Percentiles rank a stretch among this genome's conserved stretches.
Conservation (phyloP, 108 stramenopile genomes). For the Nitzschia sp. region DNA sequence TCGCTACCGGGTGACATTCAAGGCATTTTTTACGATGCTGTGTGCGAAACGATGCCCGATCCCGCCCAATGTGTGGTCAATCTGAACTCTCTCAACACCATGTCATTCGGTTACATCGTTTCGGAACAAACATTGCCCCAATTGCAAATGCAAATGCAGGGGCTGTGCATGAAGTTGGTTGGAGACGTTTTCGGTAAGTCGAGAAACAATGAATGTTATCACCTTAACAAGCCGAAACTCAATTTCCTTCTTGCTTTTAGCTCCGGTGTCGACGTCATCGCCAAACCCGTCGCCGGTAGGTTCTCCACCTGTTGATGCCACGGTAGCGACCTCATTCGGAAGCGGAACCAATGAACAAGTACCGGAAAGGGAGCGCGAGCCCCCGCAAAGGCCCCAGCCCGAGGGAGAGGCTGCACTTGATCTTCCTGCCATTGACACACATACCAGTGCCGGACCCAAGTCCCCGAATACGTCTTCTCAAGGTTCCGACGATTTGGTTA, state of each 20-base stretch:
- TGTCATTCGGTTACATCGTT: conserved; percentile 24
- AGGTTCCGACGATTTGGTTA: not conserved
- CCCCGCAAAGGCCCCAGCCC: not conserved
- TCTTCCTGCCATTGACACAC: not conserved
- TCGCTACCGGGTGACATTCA: not conserved
- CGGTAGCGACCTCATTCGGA: no score
- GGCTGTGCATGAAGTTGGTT: conserved; percentile 3
- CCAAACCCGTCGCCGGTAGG: not conserved
- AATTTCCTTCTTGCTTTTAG: no score
- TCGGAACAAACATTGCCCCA: not conserved
- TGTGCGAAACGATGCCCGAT: conserved; percentile 5
- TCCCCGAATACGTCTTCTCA: not conserved
- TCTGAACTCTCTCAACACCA: conserved; percentile 1
- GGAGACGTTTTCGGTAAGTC: conserved; percentile 13
- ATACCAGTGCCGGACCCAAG: not conserved
- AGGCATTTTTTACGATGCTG: conserved; percentile 3
- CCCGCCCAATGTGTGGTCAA: not conserved
- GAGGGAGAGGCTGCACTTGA: not conserved
- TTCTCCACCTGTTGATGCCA: no score
- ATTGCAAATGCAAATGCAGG: conserved; percentile 9
- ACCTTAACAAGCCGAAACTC: no score
- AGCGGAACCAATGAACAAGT: no score
- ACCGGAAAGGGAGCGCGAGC: no score
- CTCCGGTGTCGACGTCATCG: no score
- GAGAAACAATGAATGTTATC: no score